Percentiles rank a stretch among this genome's conserved stretches.
phyloP scores from a whole-genome alignment of 805 yeast species.

The Schizosaccharomyces japonicus region DNA sequence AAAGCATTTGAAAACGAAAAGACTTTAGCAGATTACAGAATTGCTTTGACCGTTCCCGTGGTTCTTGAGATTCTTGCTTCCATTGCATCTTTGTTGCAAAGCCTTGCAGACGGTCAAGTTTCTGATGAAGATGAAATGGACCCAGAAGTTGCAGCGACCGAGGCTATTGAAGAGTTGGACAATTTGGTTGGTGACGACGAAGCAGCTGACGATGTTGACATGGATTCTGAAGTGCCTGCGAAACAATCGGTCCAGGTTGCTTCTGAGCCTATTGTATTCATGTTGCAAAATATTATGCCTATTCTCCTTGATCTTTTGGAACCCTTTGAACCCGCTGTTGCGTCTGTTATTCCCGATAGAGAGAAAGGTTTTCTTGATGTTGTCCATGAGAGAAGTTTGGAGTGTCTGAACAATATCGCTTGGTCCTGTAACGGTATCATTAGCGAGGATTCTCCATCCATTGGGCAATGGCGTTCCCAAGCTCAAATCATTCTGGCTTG shows the following conservation, averaged over 20 bases:
- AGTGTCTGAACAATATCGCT: background rate
- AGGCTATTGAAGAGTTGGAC: background rate
- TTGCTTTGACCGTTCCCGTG: slow-evolving; percentile 27
- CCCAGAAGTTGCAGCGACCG: slow-evolving; percentile 6
- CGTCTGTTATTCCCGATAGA: background rate
- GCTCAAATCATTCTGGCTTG: background rate
- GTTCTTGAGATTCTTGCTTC: slow-evolving; percentile 58
- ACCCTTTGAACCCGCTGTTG: too few relatives aligned
- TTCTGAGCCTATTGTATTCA: background rate
- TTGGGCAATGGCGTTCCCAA: background rate
- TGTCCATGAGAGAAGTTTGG: background rate
- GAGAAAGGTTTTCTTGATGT: background rate
- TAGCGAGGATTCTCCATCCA: background rate
- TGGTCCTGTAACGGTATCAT: slow-evolving; percentile 1
- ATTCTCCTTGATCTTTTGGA: too few relatives aligned
- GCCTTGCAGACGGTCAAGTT: slow-evolving; percentile 7
- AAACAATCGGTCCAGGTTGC: background rate
- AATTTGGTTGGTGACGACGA: slow-evolving; percentile 5
- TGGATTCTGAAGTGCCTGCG: background rate
- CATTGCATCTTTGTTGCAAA: slow-evolving; percentile 17
- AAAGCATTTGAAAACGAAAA: background rate
- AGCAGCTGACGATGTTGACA: background rate
- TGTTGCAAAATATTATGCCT: background rate
- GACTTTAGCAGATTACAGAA: background rate
- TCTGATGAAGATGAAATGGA: slow-evolving; percentile 9